phyloP scores from a whole-genome alignment of 2,329 filamentous ascomycete species.

The Colletotrichum coccodes region DNA sequence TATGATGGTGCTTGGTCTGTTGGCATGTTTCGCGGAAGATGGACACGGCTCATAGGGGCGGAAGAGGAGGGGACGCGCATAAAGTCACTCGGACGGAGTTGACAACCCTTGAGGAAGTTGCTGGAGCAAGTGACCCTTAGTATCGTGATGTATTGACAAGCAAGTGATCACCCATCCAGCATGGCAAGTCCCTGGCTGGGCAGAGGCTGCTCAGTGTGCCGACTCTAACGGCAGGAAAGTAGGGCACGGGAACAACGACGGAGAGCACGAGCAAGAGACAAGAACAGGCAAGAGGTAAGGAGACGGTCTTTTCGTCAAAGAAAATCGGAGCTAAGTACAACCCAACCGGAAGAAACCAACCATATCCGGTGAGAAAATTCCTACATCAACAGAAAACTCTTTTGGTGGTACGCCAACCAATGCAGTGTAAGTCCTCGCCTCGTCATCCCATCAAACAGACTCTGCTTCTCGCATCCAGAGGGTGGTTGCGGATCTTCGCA shows the following conservation, averaged over 20 bases:
- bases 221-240: not conserved
- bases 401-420: slow-evolving; percentile 59
- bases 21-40: not conserved
- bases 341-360: slow-evolving; percentile 32
- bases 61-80: not conserved
- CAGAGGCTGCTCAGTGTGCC: not conserved
- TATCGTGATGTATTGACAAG: not conserved
- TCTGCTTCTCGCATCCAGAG: slow-evolving; percentile 48
- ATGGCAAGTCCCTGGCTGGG: not conserved
- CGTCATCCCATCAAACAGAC: slow-evolving; percentile 57
- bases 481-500: slow-evolving; percentile 50
- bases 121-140: not conserved
- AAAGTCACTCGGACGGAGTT: not conserved
- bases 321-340: slow-evolving; percentile 31
- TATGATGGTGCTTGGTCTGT: not conserved
- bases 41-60: no score
- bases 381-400: slow-evolving; percentile 39
- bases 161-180: not conserved
- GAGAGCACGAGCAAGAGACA: not conserved
- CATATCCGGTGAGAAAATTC: slow-evolving; percentile 21
- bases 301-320: slow-evolving; percentile 17
- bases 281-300: slow-evolving; percentile 4
- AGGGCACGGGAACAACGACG: not conserved
- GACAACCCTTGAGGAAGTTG: not conserved
- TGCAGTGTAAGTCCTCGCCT: slow-evolving; percentile 61